These are phyloP conservation scores for Periconia digitata DNA, from an alignment of 2,329 filamentous ascomycete genomes.

Conservation along the genomic window DNA sequence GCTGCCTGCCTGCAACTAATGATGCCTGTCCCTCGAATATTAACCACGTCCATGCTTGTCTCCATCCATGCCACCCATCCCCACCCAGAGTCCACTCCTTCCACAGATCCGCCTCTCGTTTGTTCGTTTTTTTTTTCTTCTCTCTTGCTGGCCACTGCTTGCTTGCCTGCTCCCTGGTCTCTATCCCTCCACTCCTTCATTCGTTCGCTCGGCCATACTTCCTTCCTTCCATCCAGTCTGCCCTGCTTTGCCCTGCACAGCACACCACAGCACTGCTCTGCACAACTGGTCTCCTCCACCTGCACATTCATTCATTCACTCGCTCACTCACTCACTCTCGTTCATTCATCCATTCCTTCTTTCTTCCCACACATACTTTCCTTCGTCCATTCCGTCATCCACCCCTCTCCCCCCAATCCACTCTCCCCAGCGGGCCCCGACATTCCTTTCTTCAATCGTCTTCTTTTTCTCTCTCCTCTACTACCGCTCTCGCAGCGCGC, in stretches of 20 bases:
- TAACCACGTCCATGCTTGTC: too few relatives aligned
- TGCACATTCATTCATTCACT: too few relatives aligned
- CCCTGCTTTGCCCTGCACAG: too few relatives aligned
- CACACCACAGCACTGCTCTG: too few relatives aligned
- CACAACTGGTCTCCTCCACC: too few relatives aligned
- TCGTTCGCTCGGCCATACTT: background rate
- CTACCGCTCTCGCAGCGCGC: constrained; percentile 16
- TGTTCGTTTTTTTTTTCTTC: background rate
- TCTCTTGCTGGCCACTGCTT: background rate
- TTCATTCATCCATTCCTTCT: too few relatives aligned
- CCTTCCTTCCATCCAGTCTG: background rate
- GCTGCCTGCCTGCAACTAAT: too few relatives aligned
- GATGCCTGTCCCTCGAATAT: too few relatives aligned
- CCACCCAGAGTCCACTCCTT: too few relatives aligned
- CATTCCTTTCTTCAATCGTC: constrained; percentile 2
- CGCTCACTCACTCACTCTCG: too few relatives aligned
- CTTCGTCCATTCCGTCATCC: background rate
- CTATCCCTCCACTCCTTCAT: background rate
- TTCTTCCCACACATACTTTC: background rate
- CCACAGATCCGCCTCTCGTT: background rate
- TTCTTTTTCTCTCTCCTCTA: constrained; percentile 12
- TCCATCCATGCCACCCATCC: background rate
- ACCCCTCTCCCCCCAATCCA: constrained; percentile 1
- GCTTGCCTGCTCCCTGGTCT: background rate
- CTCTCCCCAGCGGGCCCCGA: constrained; percentile 1